Conservation (phyloP, 2,329 filamentous ascomycete genomes). For the Onygenales sp. region DNA sequence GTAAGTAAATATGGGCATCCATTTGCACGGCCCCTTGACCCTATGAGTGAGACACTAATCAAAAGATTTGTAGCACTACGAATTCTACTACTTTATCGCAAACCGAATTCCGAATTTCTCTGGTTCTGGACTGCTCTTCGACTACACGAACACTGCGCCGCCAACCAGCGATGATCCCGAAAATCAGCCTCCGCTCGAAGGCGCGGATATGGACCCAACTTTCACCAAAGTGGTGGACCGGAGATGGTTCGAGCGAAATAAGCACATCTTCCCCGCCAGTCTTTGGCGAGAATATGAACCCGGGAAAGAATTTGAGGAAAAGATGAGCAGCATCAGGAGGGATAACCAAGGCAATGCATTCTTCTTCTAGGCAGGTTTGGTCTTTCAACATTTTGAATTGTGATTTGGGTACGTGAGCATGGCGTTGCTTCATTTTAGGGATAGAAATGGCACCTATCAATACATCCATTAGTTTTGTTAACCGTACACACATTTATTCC, state of each 20-base stretch:
- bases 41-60: slow-evolving; percentile 4
- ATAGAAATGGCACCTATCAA: neutral
- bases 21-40: neutral
- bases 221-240: slow-evolving; percentile 91
- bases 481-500: neutral
- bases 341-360: slow-evolving; percentile 87
- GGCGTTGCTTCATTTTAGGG: neutral
- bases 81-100: slow-evolving; percentile 94
- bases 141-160: slow-evolving; percentile 50
- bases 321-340: slow-evolving; percentile 62
- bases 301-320: slow-evolving; percentile 60
- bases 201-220: slow-evolving; percentile 64
- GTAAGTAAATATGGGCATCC: slow-evolving; percentile 45
- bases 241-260: slow-evolving; percentile 94
- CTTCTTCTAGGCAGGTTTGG: slow-evolving; percentile 55
- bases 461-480: neutral
- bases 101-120: slow-evolving; percentile 57
- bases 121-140: slow-evolving; percentile 69
- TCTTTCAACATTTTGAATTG: neutral
- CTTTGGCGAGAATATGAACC: slow-evolving; percentile 94
- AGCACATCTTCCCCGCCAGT: slow-evolving; percentile 95
- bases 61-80: slow-evolving; percentile 63
- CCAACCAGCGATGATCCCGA: slow-evolving; percentile 29
- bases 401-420: neutral
- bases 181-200: slow-evolving; percentile 56